Base-by-base conservation (phyloP, 768 basidiomycete species). In the Lentinula edodes region DNA sequence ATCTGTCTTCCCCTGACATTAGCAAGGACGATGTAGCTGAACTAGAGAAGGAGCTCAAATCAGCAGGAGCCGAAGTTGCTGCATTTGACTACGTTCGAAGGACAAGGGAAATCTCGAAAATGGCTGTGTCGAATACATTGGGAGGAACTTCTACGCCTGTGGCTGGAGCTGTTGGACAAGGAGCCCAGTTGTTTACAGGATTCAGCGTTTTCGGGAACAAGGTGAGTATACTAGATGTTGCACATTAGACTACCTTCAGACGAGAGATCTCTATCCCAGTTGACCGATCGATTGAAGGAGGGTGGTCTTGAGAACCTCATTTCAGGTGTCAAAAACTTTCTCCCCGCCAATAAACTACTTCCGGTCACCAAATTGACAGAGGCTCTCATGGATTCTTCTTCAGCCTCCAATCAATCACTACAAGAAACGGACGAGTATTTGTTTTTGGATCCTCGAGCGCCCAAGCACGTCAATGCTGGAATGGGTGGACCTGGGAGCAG, bases 371-470 rank as follows among this genome's bases (percentile, higher is more conserved):
- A 97, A 10, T 80, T 99, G 36, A 88, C 91, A 1, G 97, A 98
- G 69, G 96, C 97, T 20, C 80, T 99, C 34, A 98, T 98, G 95
- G 97, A 99, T 71, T 95, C 97, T 0, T 88, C 95, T 0, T 82
- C 90, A 1, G 97, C 94, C 2, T 91, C 93, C 32, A 95, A 95
- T 62, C 91, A 95, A 71, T 98, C 97, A 5, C 74, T 99, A 38
- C 90, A 93, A 68, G 95, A 97, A 72, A 98, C 96, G 1, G 96
- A 99, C 70, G 96, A 99, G 35, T 99, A 89, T 74, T 72, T 99
- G 48, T 90, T 91, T 77, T 86, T 99, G 59, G 96, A 99, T 72
- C 96, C 96, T 8, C 88, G 90, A 20, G 88, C 89, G 13, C 86
- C 89, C 9, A 84, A 89, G 53, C 78, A 83, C 64, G 69, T 75